Evolutionary conservation across 805 yeast genomes (phyloP).

Genomic region (Pichia eremophila): DNA sequence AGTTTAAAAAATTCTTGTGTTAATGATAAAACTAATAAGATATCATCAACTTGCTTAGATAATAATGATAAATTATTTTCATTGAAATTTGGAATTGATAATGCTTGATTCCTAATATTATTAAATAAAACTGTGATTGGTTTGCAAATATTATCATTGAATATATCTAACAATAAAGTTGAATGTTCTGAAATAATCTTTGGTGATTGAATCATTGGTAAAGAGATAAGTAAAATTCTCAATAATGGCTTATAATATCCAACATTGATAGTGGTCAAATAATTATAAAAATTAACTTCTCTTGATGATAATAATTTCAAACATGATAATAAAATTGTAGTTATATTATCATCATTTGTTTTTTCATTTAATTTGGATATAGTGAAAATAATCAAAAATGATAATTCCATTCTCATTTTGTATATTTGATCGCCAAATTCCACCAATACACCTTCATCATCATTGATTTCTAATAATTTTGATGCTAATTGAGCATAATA

Average conservation of each 20-base stretch:
- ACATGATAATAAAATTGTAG: constrained; percentile 34
- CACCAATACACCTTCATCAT: constrained; percentile 41
- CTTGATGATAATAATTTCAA: constrained; percentile 39
- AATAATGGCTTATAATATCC: constrained; percentile 51
- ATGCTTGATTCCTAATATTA: constrained; percentile 49
- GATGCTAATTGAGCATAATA: constrained; percentile 30
- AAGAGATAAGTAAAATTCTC: constrained; percentile 43
- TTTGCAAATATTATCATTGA: constrained; percentile 54
- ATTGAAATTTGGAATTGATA: constrained; percentile 30
- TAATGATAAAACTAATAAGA: constrained; percentile 53
- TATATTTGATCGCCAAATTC: constrained; percentile 41
- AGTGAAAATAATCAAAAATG: constrained; percentile 43
- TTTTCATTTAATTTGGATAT: constrained; percentile 25
- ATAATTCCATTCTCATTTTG: constrained; percentile 56
- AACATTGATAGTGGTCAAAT: constrained; percentile 28
- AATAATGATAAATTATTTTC: constrained; percentile 28
- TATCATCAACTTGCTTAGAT: constrained; percentile 51
- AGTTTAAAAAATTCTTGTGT: constrained; percentile 47
- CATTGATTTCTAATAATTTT: constrained; percentile 42
- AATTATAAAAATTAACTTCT: constrained; percentile 39
- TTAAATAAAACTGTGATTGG: constrained; percentile 54
- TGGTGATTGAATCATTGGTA: constrained; percentile 32
- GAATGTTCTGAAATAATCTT: constrained; percentile 34
- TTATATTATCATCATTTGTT: constrained; percentile 26
- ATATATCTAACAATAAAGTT: constrained; percentile 44